Conservation (phyloP, 2,329 filamentous ascomycete species). For the Cladosporium phlei region DNA sequence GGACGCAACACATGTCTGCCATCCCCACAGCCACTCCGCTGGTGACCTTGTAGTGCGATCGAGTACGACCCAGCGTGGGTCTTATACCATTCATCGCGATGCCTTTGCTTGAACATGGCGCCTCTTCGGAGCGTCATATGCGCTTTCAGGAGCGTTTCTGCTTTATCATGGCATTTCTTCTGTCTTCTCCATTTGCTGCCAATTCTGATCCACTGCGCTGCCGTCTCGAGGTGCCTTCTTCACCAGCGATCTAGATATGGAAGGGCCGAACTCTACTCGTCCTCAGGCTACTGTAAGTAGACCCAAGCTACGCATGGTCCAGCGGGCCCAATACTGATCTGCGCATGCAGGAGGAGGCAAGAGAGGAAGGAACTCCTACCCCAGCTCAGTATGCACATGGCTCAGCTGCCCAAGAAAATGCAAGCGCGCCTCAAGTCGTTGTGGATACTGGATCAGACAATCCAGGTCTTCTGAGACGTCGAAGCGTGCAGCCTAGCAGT, state of each 20-base stretch:
- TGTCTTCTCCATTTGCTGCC: no score
- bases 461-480: background rate
- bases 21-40: background rate
- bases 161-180: no score
- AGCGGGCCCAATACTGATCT: background rate
- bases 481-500: constrained; percentile 1
- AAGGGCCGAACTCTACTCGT: constrained; percentile 10
- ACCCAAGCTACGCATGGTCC: background rate
- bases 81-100: constrained; percentile 3
- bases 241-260: background rate
- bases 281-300: constrained; percentile 1
- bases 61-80: constrained; percentile 8
- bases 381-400: constrained; percentile 3
- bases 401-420: background rate
- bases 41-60: constrained; percentile 1
- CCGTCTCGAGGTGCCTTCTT: no score
- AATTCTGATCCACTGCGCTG: no score
- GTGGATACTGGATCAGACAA: constrained; percentile 1
- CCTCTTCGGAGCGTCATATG: constrained; percentile 8
- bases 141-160: no score
- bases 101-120: constrained; percentile 8
- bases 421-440: background rate
- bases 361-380: constrained; percentile 5
- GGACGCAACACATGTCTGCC: background rate
- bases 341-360: constrained; percentile 4